Evolutionary conservation across 2,329 filamentous ascomycete species (phyloP).

Genomic region (Biscogniauxia sp.): DNA sequence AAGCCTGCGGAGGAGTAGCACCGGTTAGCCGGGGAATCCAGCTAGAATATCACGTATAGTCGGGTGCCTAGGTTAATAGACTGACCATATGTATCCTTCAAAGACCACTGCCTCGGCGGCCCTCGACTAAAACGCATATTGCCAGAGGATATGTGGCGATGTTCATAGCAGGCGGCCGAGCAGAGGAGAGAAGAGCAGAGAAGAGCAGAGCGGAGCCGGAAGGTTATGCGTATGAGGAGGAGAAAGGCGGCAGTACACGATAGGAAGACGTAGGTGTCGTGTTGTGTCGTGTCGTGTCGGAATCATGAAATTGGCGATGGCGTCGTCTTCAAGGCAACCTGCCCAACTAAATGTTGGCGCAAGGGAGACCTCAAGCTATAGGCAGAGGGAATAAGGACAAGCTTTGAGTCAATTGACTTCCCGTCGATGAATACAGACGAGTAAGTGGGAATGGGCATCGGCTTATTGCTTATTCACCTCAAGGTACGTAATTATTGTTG

Average conservation of each 20-base stretch:
- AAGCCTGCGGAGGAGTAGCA: constrained; percentile 24
- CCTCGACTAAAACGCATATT: constrained; percentile 26
- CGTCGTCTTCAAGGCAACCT: too few relatives aligned
- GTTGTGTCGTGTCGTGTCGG: too few relatives aligned
- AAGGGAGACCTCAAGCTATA: too few relatives aligned
- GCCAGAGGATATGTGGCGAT: not conserved
- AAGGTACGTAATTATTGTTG: not conserved
- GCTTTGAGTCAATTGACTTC: too few relatives aligned
- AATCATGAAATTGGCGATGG: too few relatives aligned
- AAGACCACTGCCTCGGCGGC: constrained; percentile 30
- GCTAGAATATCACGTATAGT: not conserved
- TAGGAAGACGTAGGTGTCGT: too few relatives aligned
- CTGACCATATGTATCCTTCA: constrained; percentile 34
- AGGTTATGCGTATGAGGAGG: too few relatives aligned
- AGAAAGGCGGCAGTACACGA: too few relatives aligned
- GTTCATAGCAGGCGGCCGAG: not conserved
- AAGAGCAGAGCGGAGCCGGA: not conserved
- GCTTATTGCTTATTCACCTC: not conserved
- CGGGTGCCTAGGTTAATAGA: constrained; percentile 2
- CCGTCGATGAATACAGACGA: too few relatives aligned
- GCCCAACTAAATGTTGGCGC: too few relatives aligned
- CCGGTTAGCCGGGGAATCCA: constrained; percentile 1
- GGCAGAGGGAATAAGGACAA: too few relatives aligned
- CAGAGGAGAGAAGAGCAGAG: not conserved
- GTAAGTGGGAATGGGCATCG: too few relatives aligned